These are phyloP conservation scores for Lactarius tabidus DNA, from an alignment of 768 basidiomycete genomes.

Conservation along the genomic window DNA sequence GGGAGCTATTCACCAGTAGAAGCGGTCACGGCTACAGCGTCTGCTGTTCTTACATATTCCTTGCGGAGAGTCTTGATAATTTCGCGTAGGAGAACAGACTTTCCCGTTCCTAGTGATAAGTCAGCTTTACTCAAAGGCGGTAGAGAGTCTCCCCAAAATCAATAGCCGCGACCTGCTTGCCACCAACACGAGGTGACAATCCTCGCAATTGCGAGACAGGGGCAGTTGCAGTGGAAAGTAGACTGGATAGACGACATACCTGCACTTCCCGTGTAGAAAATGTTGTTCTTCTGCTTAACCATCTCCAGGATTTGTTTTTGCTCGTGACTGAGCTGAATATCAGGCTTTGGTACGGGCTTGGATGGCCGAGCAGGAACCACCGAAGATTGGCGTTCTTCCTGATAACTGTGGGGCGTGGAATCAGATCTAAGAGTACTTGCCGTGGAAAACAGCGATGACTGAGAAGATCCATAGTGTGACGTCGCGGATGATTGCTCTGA, in stretches of 20 bases:
- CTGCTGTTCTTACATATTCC: conserved; percentile 47
- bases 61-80: conserved; percentile 74
- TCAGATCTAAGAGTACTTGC: conserved; percentile 3
- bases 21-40: conserved; percentile 90
- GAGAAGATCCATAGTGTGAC: neutral
- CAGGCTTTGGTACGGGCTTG: conserved; percentile 26
- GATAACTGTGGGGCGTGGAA: conserved; percentile 7
- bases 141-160: neutral
- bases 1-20: conserved; percentile 62
- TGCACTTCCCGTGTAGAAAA: conserved; percentile 98
- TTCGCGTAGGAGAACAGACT: conserved; percentile 90
- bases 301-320: conserved; percentile 80
- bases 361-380: conserved; percentile 31
- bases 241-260: conserved; percentile 47
- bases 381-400: conserved; percentile 16
- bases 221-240: conserved; percentile 2
- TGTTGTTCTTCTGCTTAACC: conserved; percentile 64
- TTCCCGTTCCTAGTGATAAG: conserved; percentile 74
- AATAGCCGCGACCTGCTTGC: neutral
- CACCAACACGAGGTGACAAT: conserved; percentile 5
- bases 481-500: neutral
- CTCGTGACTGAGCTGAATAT: conserved; percentile 73
- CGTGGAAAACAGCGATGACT: conserved; percentile 4
- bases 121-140: neutral
- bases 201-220: neutral